Conservation (phyloP, 2,329 filamentous ascomycete genomes). For the Fusarium sp. region DNA sequence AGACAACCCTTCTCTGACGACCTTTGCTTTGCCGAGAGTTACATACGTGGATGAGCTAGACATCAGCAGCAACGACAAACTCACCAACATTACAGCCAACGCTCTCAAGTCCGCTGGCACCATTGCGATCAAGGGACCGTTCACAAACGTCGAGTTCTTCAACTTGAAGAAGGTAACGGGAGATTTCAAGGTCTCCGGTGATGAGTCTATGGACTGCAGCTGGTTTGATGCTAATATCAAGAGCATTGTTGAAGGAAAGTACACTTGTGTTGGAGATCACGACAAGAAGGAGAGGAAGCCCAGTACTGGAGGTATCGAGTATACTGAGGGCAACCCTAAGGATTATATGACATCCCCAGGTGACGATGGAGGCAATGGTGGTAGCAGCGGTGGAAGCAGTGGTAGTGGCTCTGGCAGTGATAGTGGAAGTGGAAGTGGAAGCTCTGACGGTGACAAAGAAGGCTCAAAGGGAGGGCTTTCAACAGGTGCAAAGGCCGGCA, state of each 20-base stretch:
- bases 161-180: constrained; percentile 39
- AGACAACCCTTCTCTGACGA: constrained; percentile 36
- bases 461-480: constrained; percentile 32
- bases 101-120: constrained; percentile 40
- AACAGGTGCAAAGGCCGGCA: constrained; percentile 37
- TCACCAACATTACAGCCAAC: constrained; percentile 42
- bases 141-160: constrained; percentile 43
- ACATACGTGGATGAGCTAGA: constrained; percentile 34
- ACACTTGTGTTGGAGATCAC: constrained; percentile 39
- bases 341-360: constrained; percentile 38
- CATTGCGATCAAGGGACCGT: constrained; percentile 36
- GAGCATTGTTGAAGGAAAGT: constrained; percentile 40
- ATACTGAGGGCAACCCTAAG: constrained; percentile 39
- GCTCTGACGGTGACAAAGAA: not conserved
- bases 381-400: not conserved
- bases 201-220: constrained; percentile 43
- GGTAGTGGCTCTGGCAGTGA: constrained; percentile 2
- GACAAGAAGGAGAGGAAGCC: constrained; percentile 39
- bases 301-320: constrained; percentile 41
- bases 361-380: not conserved
- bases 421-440: not conserved
- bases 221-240: constrained; percentile 44
- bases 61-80: constrained; percentile 36
- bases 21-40: constrained; percentile 38
- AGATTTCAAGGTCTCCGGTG: constrained; percentile 40